Evolutionary conservation across 129 eudicot genomes (phyloP), one percentile per base, ranked within the genome.

Genomic region (carrot (Daucus carota)): DNA sequence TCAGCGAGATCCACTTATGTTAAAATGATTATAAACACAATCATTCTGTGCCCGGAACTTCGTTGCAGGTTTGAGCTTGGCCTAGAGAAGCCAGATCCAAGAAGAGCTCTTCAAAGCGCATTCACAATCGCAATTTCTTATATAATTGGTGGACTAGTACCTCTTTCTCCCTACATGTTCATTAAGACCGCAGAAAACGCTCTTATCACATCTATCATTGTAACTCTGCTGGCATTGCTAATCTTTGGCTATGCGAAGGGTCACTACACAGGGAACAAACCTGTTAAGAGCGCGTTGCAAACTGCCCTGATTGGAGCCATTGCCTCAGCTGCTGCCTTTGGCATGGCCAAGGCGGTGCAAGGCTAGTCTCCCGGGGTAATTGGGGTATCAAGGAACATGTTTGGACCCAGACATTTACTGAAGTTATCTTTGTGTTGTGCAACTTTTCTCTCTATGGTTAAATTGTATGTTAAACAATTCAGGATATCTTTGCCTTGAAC

Each of bases 251-350:
- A 81, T 40, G 93, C 92, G 12, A 93, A 93, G 77, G 98, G 98
- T 14, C 76, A 82, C 81, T 89, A 88, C 76, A 93, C 96, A 0
- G 97, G 97, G 11, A 79, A 66, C 84, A 89, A 79, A 34, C 96
- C 97, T 0, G 4, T 93, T 11, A 77, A 52, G 85, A 90, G 96
- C 20, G 96, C 97, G 60, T 42, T 93, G 13, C 88, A 93, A 70
- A 93, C 97, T 31, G 90, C 97, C 11, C 71, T 93, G 9, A 91
- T 90, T 38, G 98, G 96, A 77, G 97, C 93, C 75, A 62, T 91
- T 36, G 96, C 96, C 22, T 93, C 98, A 57, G 97, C 98, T 69
- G 98, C 97, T 65, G 98, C 98, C 70, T 93, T 82, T 76, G 98
- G 96, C 80, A 81, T 93, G 91, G 98, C 98, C 45, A 93, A 93